Base-by-base conservation (phyloP, 352 stramenopile species). In the Globisporangium perplexum region DNA sequence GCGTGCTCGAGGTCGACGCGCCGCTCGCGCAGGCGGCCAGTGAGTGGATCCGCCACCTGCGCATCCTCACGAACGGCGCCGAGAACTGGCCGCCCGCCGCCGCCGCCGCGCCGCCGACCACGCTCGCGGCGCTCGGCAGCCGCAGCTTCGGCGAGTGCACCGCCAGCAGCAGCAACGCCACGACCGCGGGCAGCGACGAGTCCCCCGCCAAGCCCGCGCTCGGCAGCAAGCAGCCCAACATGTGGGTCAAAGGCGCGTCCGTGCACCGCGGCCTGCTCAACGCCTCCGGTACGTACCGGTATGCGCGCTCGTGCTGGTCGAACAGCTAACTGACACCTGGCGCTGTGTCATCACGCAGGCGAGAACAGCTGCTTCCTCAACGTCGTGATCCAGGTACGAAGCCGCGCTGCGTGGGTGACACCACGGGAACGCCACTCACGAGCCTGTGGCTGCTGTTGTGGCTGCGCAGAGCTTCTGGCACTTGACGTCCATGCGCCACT, bases 331-430 rank as follows among this genome's bases (percentile, higher is more conserved):
- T n/a, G n/a, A n/a, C n/a, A n/a, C n/a, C n/a, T n/a, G n/a, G n/a
- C n/a, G n/a, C n/a, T n/a, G n/a, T n/a, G n/a, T n/a, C n/a, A n/a
- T n/a, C n/a, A n/a, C 8, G 22, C 65, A 69, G 86, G 86, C 54
- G 85, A 96, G 59, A 96, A 96, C 59, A 95, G 90, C 60, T 96
- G 86, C 65, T 96, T 95, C 55, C 66, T 96, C 60, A 95, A 96
- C 54, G 86, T 96, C 4, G 71, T 96, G 31, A 92, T 96, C 55
- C 86, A 68, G 51, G 61, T 68, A 52, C 17, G n/a, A 39, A 24
- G 15, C 23, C 15, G 15, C 14, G 11, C 20, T 35, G 33, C 8
- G 15, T 47, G 17, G 6, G 15, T 8, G 1, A 22, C 22, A 17
- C 10, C 17, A 11, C 7, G 17, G 17, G 17, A 45, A 7, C 7